These are phyloP conservation scores for Alternaria atra DNA, from an alignment of 2,329 filamentous ascomycete genomes.

Conservation along the genomic window DNA sequence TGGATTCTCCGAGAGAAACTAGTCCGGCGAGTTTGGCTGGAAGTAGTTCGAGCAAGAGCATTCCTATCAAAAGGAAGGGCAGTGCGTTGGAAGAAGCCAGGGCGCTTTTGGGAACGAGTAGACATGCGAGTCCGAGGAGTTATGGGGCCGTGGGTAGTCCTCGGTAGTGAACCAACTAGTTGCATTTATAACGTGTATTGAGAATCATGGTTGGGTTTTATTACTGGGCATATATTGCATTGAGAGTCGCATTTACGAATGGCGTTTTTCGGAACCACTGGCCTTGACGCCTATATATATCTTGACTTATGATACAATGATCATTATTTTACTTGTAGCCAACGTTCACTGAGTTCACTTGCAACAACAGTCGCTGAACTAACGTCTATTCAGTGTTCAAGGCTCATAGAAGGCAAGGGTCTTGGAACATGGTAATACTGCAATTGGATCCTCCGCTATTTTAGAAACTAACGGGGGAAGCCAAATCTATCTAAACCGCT, in stretches of 20 bases:
- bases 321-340: neutral
- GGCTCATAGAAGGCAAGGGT: neutral
- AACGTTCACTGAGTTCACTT: too few species aligned
- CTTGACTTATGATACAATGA: neutral
- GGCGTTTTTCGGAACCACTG: neutral
- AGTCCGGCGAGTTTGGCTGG: slow-evolving; percentile 22
- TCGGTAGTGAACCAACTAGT: slow-evolving; percentile 5
- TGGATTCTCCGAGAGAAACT: slow-evolving; percentile 27
- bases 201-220: neutral
- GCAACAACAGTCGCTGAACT: neutral
- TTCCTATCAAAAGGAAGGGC: slow-evolving; percentile 31
- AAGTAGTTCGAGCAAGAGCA: slow-evolving; percentile 28
- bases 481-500: neutral
- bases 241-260: neutral
- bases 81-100: slow-evolving; percentile 48
- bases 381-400: too few species aligned
- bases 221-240: neutral
- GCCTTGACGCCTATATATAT: neutral
- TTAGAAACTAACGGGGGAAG: neutral
- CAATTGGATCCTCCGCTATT: neutral
- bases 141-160: slow-evolving; percentile 39
- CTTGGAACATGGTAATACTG: neutral
- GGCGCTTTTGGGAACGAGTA: slow-evolving; percentile 44
- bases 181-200: neutral
- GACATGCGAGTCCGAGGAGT: slow-evolving; percentile 47